Evolutionary conservation across 108 stramenopile genomes (phyloP), one percentile per base, ranked within the genome.

Genomic region (Cyclotella kingstonii): DNA sequence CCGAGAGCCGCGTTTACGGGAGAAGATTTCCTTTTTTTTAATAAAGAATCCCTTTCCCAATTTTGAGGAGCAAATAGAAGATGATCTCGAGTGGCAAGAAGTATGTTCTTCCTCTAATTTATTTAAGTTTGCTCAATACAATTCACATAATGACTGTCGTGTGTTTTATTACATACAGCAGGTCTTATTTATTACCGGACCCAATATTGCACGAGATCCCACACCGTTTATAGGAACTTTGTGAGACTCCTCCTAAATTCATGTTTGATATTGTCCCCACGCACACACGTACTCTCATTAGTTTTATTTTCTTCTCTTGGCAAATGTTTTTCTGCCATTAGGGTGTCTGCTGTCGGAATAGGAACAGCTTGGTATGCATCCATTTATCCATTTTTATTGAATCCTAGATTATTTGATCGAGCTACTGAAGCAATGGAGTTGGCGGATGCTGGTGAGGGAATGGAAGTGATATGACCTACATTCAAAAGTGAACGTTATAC

Each of bases 371-470:
- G 87, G 87, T 92, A 89, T 57, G 63, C 82, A 4, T 84, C 85
- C 5, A 69, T 92, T n/a, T 89, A 85, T 54, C 91, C 91, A 5
- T 89, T 87, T 43, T 43, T 92, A n/a, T 54, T 85, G 6, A 92
- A 92, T 55, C 54, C 79, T n/a, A 76, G 63, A 19, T 22, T 89
- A 2, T 42, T 84, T 49, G 81, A 82, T 30, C 65, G 77, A 22
- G 77, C 85, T 22, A 82, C 81, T 12, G 85, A 89, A 31, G 76
- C 84, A 5, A 57, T 92, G 66, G 73, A 78, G 7, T 63, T 89
- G 33, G 78, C 81, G 30, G 87, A 89, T 58, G 86, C 91, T 31
- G 73, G 78, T 54, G 49, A 51, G 49, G 11, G 1, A 29, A 11
- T 1, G 19, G 3, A 26, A 51, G 1, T 51, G 1, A 14, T 29